phyloP scores from a whole-genome alignment of 371 early-diverging fungal genomes.

The Mucor circinelloides region DNA sequence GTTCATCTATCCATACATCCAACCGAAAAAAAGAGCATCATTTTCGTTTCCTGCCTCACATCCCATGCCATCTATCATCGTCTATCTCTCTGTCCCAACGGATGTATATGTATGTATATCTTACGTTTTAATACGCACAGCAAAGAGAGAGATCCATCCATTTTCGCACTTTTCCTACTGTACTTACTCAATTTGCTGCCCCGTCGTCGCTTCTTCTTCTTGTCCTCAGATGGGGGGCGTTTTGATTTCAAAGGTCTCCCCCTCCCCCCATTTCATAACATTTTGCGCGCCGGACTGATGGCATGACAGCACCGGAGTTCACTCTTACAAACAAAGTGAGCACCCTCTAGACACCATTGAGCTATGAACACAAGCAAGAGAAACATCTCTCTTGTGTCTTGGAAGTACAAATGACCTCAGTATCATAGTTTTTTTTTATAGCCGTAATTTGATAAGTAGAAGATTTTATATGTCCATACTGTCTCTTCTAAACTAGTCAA shows the following conservation, averaged over 20 bases:
- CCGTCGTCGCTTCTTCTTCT: background rate
- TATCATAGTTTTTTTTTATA: too few relatives aligned
- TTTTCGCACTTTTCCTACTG: background rate
- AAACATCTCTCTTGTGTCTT: too few relatives aligned
- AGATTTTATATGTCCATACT: too few relatives aligned
- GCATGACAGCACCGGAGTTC: too few relatives aligned
- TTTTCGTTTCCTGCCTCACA: background rate
- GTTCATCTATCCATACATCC: background rate
- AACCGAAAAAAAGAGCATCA: conserved; percentile 1
- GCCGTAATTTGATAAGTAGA: too few relatives aligned
- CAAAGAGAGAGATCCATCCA: conserved; percentile 24
- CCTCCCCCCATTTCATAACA: background rate
- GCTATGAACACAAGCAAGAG: too few relatives aligned
- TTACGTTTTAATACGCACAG: conserved; percentile 30
- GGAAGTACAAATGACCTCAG: too few relatives aligned
- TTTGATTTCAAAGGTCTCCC: background rate
- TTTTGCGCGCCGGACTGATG: background rate
- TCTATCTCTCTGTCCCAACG: background rate
- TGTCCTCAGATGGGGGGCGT: background rate
- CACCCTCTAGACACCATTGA: too few relatives aligned
- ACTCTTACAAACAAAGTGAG: too few relatives aligned
- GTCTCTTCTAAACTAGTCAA: too few relatives aligned
- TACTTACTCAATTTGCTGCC: conserved; percentile 2
- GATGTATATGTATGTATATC: background rate
- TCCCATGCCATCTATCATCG: background rate